A percentile compares a stretch with the other conserved stretches of the same genome.
Evolutionary conservation across 2,329 filamentous ascomycete genomes (phyloP).

Genomic region (Stagonosporopsis chrysanthemi): DNA sequence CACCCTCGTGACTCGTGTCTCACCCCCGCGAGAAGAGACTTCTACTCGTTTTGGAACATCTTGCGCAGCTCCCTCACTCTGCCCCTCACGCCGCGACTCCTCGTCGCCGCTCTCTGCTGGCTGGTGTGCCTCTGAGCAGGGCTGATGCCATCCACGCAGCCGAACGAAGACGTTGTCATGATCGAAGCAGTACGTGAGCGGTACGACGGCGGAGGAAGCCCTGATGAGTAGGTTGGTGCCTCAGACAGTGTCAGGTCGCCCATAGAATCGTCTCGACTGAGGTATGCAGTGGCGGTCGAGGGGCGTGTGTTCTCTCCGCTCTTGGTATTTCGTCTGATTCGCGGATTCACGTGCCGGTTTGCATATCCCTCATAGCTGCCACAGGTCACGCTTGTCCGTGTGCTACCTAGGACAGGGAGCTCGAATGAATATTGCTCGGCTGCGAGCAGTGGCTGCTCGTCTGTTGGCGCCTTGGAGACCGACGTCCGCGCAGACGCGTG

Average conservation of each 20-base stretch:
- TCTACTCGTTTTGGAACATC: slow-evolving; percentile 18
- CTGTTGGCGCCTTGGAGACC: slow-evolving; percentile 11
- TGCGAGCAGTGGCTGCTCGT: slow-evolving; percentile 6
- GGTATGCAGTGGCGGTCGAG: slow-evolving; percentile 24
- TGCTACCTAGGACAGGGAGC: slow-evolving; percentile 14
- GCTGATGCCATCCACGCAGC: slow-evolving; percentile 46
- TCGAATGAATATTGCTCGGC: slow-evolving; percentile 8
- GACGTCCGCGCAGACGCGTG: slow-evolving; percentile 12
- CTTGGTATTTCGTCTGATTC: slow-evolving; percentile 19
- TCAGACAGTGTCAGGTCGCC: slow-evolving; percentile 45
- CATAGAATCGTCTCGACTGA: slow-evolving; percentile 39
- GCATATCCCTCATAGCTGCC: slow-evolving; percentile 24
- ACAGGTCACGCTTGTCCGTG: slow-evolving; percentile 20
- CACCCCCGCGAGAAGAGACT: neutral
- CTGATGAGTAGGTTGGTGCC: slow-evolving; percentile 44
- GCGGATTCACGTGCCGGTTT: slow-evolving; percentile 27
- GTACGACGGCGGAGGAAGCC: slow-evolving; percentile 45
- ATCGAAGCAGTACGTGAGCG: slow-evolving; percentile 42
- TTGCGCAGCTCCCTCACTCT: slow-evolving; percentile 36
- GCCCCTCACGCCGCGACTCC: slow-evolving; percentile 34
- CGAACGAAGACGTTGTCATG: slow-evolving; percentile 45
- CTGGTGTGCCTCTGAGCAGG: slow-evolving; percentile 36
- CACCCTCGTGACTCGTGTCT: neutral
- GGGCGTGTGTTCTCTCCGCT: slow-evolving; percentile 23
- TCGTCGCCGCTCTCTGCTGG: slow-evolving; percentile 31